phyloP scores from a whole-genome alignment of 805 yeast species.

The Kuraishia ogatae region DNA sequence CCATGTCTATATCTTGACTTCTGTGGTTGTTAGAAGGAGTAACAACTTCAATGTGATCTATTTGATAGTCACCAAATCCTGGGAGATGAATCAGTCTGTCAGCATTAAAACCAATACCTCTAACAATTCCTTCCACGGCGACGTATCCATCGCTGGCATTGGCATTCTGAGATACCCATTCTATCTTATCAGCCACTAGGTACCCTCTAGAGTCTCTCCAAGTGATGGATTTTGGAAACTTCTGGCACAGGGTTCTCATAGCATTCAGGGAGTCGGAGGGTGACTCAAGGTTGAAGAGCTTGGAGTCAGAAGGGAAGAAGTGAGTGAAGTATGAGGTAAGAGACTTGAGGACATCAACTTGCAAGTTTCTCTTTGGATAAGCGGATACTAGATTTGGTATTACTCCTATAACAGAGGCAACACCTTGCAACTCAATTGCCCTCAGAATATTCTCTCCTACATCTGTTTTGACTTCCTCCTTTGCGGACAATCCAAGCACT shows the following conservation, averaged over 20 bases:
- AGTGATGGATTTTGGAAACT: conserved; percentile 70
- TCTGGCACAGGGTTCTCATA: conserved; percentile 72
- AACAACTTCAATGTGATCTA: conserved; percentile 55
- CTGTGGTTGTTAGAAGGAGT: conserved; percentile 9
- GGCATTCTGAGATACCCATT: conserved; percentile 25
- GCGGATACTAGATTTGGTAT: conserved; percentile 62
- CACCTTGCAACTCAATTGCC: conserved; percentile 87
- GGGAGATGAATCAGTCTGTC: conserved; percentile 80
- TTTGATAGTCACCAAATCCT: conserved; percentile 82
- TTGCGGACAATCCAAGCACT: conserved; percentile 81
- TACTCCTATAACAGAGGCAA: conserved; percentile 72
- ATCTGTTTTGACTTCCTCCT: conserved; percentile 67
- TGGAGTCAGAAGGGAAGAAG: conserved; percentile 76
- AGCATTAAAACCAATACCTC: conserved; percentile 79
- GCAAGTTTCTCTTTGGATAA: conserved; percentile 69
- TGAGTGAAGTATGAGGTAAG: conserved; percentile 59
- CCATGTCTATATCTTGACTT: conserved; percentile 7
- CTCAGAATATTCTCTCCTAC: conserved; percentile 87
- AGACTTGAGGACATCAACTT: conserved; percentile 58
- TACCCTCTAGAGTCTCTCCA: conserved; percentile 97
- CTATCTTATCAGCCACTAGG: conserved; percentile 61
- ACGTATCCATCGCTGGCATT: conserved; percentile 30
- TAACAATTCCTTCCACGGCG: conserved; percentile 70
- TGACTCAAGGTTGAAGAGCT: conserved; percentile 61
- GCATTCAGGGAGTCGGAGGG: conserved; percentile 65